Base-by-base conservation (phyloP, 2,329 filamentous ascomycete genomes). In the Venturia nashicola region DNA sequence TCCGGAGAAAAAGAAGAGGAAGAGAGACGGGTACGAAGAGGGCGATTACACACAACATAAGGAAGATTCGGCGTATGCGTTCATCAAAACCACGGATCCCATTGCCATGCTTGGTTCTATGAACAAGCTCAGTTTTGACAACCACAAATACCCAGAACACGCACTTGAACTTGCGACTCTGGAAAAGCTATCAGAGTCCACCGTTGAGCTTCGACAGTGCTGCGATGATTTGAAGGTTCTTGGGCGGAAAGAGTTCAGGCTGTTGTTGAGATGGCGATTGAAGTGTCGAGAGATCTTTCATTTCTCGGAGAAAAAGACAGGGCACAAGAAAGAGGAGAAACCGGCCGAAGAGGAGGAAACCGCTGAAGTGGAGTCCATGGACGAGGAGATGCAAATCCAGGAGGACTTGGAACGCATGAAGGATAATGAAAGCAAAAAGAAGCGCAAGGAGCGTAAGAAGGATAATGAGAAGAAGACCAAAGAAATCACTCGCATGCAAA, bases 1-100 rank as follows among this genome's bases (percentile, higher is more conserved):
- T 68, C 94, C 94, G 0, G 94, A 99, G 44, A 61, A 59, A 73
- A 99, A 97, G 82, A 99, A 97, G 84, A 82, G 94, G 65, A 97
- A 97, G 83, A 83, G 94, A 80, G 93, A 96, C 55, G 94, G 94
- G 81, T 99, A 99, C 68, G 93, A 97, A 68, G 94, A 99, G 75
- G 93, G 91, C 43, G 91, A 99, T 68, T 96, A 88, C 75, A 93
- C 86, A 5, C 90, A 96, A 70, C 96, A 89, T 79, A 96, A 97
- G 73, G 90, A 96, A 71, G 83, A 89, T 2, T 79, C 90, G 0
- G 93, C 92, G 0, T 94, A 87, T 73, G 91, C 97, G 64, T 99
- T 97, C 72, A 92, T 99, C 67, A 89, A 97, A 72, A 96, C 91
- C 0, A 86, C 84, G 0, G 94, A 99, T 71, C 94, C 94, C 0